Base-by-base conservation (phyloP, 2,329 filamentous ascomycete species). In the Cladosporium sp. region DNA sequence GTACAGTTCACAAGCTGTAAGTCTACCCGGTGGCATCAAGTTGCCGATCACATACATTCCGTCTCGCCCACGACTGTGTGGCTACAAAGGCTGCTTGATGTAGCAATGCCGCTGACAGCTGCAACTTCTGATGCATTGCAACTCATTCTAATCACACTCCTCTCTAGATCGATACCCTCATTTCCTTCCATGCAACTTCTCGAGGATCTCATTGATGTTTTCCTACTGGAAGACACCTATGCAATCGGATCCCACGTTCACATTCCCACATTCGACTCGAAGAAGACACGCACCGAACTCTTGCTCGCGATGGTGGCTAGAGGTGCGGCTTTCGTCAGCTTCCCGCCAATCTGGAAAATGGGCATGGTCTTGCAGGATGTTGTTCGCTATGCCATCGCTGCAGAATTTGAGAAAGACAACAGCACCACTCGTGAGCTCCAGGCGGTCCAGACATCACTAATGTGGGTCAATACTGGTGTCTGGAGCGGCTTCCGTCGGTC, bases 141-240 rank as follows among this genome's bases (percentile, higher is more conserved):
- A 25, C 8, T 14, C 43, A 36, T 4, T 12, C 47, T 50, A 30
- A 20, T n/a, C 25, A 20, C 3, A 9, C 7, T 34, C 30, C 14
- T 42, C 58, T 22, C 60, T 63, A 15, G 61, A 60, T 79, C 84
- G 22, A 82, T 80, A 30, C 80, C 78, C 1, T 85, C 84, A 0
- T 88, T 88, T 60, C 84, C 84, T 0, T 83, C 82, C 0, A 75
- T 82, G 9, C 79, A 83, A 17, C 69, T 84, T 20, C 74, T 88
- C 60, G 84, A 87, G 61, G 82, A 80, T 3, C 75, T 87, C 59
- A 74, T 85, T 6, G 81, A 87, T 58, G 78, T 82, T 45, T 87
- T 82, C 64, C 71, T 87, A 20, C 3, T 81, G 1, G 76, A 78
- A 3, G 81, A 85, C 54, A 72, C 76, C 40, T 81, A 84, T 54